Evolutionary conservation across 495 filamentous ascomycete genomes (phyloP).

Genomic region (Aspergillus campestris): DNA sequence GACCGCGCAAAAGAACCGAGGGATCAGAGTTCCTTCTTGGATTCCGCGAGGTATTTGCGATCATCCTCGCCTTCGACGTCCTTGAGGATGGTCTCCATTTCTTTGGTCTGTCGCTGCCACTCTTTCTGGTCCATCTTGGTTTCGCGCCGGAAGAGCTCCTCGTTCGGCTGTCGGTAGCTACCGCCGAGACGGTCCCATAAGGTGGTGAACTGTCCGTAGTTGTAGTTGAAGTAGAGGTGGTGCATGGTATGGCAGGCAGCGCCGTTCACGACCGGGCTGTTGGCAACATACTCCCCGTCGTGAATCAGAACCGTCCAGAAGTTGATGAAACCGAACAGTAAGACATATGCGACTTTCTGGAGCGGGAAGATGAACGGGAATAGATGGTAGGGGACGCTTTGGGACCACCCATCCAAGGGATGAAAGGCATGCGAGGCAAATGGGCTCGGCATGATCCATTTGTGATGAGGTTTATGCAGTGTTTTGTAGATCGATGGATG

Average conservation of each 20-base stretch:
- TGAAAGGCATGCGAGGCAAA: constrained; percentile 92
- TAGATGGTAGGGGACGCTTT: constrained; percentile 86
- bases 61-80: constrained; percentile 87
- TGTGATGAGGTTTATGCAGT: constrained; percentile 96
- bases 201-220: constrained; percentile 95
- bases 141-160: constrained; percentile 78
- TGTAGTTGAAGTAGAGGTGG: constrained; percentile 98
- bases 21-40: constrained; percentile 43
- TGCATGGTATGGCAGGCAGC: constrained; percentile 96
- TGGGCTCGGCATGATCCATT: constrained; percentile 98
- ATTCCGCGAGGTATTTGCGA: constrained; percentile 50
- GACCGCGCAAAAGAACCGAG: too few species aligned
- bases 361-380: constrained; percentile 92
- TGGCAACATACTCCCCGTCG: constrained; percentile 90
- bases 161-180: constrained; percentile 82
- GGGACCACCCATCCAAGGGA: constrained; percentile 87
- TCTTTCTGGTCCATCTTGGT: constrained; percentile 77
- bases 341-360: constrained; percentile 82
- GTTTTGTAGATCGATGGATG: constrained; percentile 75
- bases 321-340: constrained; percentile 86
- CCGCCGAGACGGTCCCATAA: constrained; percentile 88
- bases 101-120: constrained; percentile 71
- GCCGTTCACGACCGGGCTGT: constrained; percentile 84
- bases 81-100: constrained; percentile 80
- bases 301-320: constrained; percentile 98